Percentiles rank a stretch among this genome's conserved stretches.
Conservation (phyloP, 108 stramenopile genomes). For the Pseudonitzschia pungens region DNA sequence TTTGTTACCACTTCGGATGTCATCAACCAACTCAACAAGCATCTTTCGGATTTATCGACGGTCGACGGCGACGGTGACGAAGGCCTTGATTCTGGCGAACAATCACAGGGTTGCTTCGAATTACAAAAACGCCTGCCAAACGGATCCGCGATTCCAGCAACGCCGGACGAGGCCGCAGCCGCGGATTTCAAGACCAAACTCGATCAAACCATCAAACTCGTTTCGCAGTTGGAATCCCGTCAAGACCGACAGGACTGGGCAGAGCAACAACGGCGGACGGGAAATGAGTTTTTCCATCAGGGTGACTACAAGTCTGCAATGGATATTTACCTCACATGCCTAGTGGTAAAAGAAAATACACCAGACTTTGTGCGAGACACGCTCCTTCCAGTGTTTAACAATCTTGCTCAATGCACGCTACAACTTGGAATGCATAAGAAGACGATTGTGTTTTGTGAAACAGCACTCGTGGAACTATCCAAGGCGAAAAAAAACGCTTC, state of each 20-base stretch:
- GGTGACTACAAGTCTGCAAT: slow-evolving; percentile 75
- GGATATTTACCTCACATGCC: slow-evolving; percentile 85
- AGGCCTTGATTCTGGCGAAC: neutral
- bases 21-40: slow-evolving; percentile 36
- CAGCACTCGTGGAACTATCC: slow-evolving; percentile 53
- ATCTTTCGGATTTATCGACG: slow-evolving; percentile 20
- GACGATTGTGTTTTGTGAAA: slow-evolving; percentile 71
- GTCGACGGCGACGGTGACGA: neutral
- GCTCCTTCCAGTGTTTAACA: slow-evolving; percentile 76
- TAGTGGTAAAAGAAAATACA: slow-evolving; percentile 55
- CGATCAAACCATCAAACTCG: slow-evolving; percentile 59
- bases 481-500: slow-evolving; percentile 6
- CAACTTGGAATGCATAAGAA: slow-evolving; percentile 78
- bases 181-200: slow-evolving; percentile 75
- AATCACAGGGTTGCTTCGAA: slow-evolving; percentile 50
- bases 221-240: slow-evolving; percentile 24
- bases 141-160: slow-evolving; percentile 66
- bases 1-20: slow-evolving; percentile 39
- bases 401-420: slow-evolving; percentile 77
- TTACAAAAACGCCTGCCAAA: slow-evolving; percentile 73
- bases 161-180: slow-evolving; percentile 54
- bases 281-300: slow-evolving; percentile 59
- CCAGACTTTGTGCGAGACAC: slow-evolving; percentile 39
- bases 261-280: slow-evolving; percentile 51
- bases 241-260: slow-evolving; percentile 67